Base-by-base conservation (phyloP, 2,329 filamentous ascomycete species). In the Celoporthe dispersa region DNA sequence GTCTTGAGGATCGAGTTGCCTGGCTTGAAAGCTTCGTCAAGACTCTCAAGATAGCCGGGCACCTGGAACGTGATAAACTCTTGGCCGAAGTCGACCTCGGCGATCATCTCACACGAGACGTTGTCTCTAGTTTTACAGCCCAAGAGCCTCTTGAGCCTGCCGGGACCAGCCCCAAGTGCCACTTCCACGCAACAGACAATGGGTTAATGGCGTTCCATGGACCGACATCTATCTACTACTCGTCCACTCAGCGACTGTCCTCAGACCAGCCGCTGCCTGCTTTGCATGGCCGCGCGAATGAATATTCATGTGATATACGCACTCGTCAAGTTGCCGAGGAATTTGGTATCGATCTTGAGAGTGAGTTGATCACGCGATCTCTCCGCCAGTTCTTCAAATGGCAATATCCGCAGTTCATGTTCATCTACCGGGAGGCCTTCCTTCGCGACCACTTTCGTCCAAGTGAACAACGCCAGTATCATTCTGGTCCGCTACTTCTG, bases 341-440 rank as follows among this genome's bases (percentile, higher is more conserved):
- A 9, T 44, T 44, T 44, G 11, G 11, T 16, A 44, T 44, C 41
- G 41, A 44, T 14, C 3, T 44, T 11, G 3, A 44, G 61, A 48
- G 11, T 37, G 69, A 73, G 12, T 59, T 73, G 1, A 70, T 78
- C n/a, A 72, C 68, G 0, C 64, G 73, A 5, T 70, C 73, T 0
- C 63, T 78, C 0, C 66, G 73, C 25, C 70, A 73, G 1, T 78
- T 78, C 66, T 78, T 78, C 69, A 74, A 70, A n/a, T 76, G 73
- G 72, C 76, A 78, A 59, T 78, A 77, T 41, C 75, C 76, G 4
- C 73, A 78, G 22, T 77, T 77, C 70, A 77, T 77, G 74, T 78
- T 78, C 53, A 74, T 78, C 2, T 78, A 78, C 33, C 75, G 77
- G 0, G 77, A 77, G 31, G 75, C 74, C 0, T 77, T 78, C 25